Conservation (phyloP, 2,329 filamentous ascomycete genomes). For the Herpotrichia juniperi region DNA sequence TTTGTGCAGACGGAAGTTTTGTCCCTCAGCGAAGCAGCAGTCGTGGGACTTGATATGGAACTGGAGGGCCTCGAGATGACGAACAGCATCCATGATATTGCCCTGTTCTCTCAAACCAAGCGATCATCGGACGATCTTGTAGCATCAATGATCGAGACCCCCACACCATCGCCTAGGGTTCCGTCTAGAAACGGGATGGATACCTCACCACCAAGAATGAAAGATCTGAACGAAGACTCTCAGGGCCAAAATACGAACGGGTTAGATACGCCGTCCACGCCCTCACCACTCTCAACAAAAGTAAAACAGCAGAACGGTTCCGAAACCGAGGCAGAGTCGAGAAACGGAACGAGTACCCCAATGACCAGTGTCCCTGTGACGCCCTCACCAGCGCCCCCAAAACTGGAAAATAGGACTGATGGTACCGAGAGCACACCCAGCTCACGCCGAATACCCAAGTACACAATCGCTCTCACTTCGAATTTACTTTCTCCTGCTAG, state of each 20-base stretch:
- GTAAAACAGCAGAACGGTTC: slow-evolving; percentile 14
- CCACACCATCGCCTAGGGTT: slow-evolving; percentile 18
- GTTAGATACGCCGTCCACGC: neutral
- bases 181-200: neutral
- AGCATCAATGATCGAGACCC: slow-evolving; percentile 32
- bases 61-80: slow-evolving; percentile 32
- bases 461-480: slow-evolving; percentile 39
- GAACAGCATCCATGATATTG: slow-evolving; percentile 19
- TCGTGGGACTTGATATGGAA: slow-evolving; percentile 18
- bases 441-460: slow-evolving; percentile 33
- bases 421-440: slow-evolving; percentile 12
- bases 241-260: slow-evolving; percentile 17
- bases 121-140: slow-evolving; percentile 41
- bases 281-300: neutral
- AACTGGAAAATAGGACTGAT: neutral
- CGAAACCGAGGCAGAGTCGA: too few species aligned
- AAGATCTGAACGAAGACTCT: neutral
- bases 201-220: neutral
- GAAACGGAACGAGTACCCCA: too few species aligned
- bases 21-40: slow-evolving; percentile 10
- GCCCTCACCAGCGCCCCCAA: neutral
- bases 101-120: slow-evolving; percentile 40
- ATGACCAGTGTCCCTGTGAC: too few species aligned
- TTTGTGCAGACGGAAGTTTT: too few species aligned
- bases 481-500: slow-evolving; percentile 27